Conservation (phyloP, 306 rosid genomes). For the Pterocarpus santalinus region DNA sequence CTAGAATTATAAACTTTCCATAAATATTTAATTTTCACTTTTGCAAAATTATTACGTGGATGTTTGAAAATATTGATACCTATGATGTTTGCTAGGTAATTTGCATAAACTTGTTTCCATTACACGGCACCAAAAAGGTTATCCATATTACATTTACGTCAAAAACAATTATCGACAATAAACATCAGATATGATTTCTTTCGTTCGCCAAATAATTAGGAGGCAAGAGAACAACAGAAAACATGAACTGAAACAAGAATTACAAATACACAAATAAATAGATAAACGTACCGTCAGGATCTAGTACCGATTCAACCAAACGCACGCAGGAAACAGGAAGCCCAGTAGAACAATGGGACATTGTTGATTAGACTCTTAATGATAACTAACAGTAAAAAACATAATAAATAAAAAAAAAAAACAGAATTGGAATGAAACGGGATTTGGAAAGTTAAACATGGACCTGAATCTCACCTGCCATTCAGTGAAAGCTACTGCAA, state of each 20-base stretch:
- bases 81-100: too few relatives aligned
- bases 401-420: background rate
- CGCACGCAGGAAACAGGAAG: slow-evolving; percentile 1
- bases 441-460: slow-evolving; percentile 25
- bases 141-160: too few relatives aligned
- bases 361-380: slow-evolving; percentile 39
- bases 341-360: background rate
- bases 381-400: background rate
- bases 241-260: background rate
- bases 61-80: too few relatives aligned
- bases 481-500: slow-evolving; percentile 5
- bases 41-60: too few relatives aligned
- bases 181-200: background rate
- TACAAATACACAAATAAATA: background rate
- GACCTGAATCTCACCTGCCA: slow-evolving; percentile 45
- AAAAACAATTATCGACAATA: too few relatives aligned
- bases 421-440: background rate
- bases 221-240: background rate
- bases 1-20: too few relatives aligned
- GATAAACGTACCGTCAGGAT: slow-evolving; percentile 75
- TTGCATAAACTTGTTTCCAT: too few relatives aligned
- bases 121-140: too few relatives aligned
- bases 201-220: too few relatives aligned
- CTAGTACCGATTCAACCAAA: slow-evolving; percentile 57
- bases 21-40: too few relatives aligned